These are phyloP conservation scores for Turritis glabra DNA, from an alignment of 345 rosid species.

Conservation along the genomic window DNA sequence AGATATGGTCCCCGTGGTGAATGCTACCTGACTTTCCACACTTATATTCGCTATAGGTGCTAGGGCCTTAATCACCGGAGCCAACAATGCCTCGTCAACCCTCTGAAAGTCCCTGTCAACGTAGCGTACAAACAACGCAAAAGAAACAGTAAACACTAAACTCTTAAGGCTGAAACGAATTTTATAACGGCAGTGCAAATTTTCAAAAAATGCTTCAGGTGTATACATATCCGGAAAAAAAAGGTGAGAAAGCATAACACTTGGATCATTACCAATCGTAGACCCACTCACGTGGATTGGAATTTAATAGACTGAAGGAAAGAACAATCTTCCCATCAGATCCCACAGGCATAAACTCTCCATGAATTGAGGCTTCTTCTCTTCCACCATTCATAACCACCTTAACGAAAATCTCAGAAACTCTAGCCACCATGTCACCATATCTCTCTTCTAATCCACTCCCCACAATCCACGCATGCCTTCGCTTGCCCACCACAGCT, in stretches of 20 bases:
- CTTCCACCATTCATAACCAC: slow-evolving; percentile 84
- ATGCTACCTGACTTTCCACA: slow-evolving; percentile 88
- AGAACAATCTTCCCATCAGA: slow-evolving; percentile 87
- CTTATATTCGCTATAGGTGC: slow-evolving; percentile 74
- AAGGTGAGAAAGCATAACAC: not conserved
- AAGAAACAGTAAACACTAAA: slow-evolving; percentile 8
- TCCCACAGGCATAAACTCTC: slow-evolving; percentile 95
- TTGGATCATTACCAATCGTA: slow-evolving; percentile 70
- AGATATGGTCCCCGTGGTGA: not conserved
- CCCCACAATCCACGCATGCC: slow-evolving; percentile 87
- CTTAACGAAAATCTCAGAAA: slow-evolving; percentile 69
- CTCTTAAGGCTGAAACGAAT: not conserved
- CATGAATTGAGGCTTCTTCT: slow-evolving; percentile 68
- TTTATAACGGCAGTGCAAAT: not conserved
- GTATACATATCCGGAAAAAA: not conserved
- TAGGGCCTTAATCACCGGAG: slow-evolving; percentile 69
- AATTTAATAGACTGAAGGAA: slow-evolving; percentile 84
- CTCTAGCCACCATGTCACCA: slow-evolving; percentile 42
- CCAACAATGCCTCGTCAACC: slow-evolving; percentile 62
- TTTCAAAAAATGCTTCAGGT: not conserved
- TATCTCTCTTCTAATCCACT: slow-evolving; percentile 45
- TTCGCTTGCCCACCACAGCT: slow-evolving; percentile 77
- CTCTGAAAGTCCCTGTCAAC: slow-evolving; percentile 71
- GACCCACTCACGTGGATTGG: slow-evolving; percentile 81
- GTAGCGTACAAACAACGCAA: not conserved